Base-by-base conservation (phyloP, 441 rosid genomes). In the Pelargonium exstipulatum region DNA sequence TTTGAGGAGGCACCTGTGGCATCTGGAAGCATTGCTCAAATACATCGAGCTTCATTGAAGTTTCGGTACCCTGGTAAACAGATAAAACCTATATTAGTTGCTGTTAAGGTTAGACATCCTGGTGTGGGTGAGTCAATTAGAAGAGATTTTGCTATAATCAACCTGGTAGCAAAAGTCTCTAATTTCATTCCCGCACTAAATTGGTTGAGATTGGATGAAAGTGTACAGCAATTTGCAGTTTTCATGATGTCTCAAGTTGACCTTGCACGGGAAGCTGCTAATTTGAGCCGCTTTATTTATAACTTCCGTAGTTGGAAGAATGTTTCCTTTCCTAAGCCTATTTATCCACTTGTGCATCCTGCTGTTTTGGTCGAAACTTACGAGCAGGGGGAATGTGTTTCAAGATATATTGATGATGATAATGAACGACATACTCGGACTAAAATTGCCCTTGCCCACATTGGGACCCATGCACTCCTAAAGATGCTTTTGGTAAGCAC, bases 161-260 rank as follows among this genome's bases (percentile, higher is more conserved):
- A 96, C 79, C 51, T 84, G 49, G 88, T 81, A 51, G 98, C 96
- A 7, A 96, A 87, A 79, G 69, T 85, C 61, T 96, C 96, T 2
- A 86, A 74, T 5, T 77, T 87, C 67, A 74, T 96, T 73, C 98
- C 98, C 42, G 78, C 99, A 73, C 80, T 96, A 78, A 91, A 86
- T 57, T 92, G 99, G 99, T 79, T 92, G 82, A 88, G 99, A 75
- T 70, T 96, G 76, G 99, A 96, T 72, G 99, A 96, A 80, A 92
- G 96, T 68, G 96, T 90, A 40, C 98, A 88, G 76, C 99, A 96
- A 83, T 96, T 96, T 79, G 92, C 90, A 49, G 97, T 91, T 73
- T 96, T 90, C 78, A 96, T 92, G 99, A 76, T 96, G 90, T 96
- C 99, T 73, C 99, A 96, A 83, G 99, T 96, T 73, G 99, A 96